A percentile compares a stretch with the other conserved stretches of the same genome.
These are phyloP conservation scores for Hypoxylon sp. DNA, from an alignment of 2,329 filamentous ascomycete species.

Conservation along the genomic window DNA sequence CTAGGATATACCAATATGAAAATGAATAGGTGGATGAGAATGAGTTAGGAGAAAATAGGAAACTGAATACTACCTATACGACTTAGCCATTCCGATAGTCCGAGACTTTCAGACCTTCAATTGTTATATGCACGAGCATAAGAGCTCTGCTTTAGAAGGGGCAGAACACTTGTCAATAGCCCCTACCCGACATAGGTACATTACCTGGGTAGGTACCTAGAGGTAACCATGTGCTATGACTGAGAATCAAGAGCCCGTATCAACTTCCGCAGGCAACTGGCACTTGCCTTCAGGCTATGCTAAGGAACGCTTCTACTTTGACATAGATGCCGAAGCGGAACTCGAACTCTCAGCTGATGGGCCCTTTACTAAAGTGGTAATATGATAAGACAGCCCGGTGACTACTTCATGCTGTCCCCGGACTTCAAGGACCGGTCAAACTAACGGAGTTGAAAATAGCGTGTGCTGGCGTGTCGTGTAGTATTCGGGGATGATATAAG, in stretches of 20 bases:
- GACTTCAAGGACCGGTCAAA: background rate
- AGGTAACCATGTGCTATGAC: background rate
- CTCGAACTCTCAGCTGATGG: background rate
- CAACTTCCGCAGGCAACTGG: background rate
- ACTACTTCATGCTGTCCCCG: too few relatives aligned
- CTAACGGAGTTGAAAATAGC: background rate
- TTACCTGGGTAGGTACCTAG: too few relatives aligned
- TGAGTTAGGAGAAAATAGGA: background rate
- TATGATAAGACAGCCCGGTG: too few relatives aligned
- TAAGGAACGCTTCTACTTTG: background rate
- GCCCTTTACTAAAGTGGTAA: too few relatives aligned
- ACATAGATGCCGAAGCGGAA: background rate
- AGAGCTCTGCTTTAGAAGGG: conserved; percentile 7
- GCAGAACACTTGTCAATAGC: background rate
- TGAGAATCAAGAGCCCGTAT: background rate
- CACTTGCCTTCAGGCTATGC: conserved; percentile 11
- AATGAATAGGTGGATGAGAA: conserved; percentile 7
- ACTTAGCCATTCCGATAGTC: background rate
- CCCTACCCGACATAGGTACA: background rate
- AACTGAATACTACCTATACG: background rate
- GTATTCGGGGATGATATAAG: background rate
- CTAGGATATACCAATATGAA: conserved; percentile 28
- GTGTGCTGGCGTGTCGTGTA: conserved; percentile 2
- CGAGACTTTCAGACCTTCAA: background rate
- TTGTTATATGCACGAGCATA: conserved; percentile 1